phyloP scores from a whole-genome alignment of 352 stramenopile genomes.

The Phytophthora pluvialis region DNA sequence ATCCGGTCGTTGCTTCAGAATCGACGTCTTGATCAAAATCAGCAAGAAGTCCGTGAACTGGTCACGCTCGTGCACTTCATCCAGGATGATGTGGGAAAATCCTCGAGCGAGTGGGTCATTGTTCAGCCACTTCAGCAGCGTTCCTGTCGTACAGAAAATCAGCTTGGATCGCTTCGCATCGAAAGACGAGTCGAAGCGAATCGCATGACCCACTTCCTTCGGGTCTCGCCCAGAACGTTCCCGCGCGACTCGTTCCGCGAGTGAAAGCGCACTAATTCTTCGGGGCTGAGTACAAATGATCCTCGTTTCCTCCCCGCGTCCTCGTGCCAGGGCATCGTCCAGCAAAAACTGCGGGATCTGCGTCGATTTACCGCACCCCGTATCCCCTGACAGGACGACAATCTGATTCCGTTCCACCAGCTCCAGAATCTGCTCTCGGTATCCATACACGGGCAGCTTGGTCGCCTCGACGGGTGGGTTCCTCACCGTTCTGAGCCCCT shows the following conservation, averaged over 20 bases:
- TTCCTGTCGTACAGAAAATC: slow-evolving; percentile 98
- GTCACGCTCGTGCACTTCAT: slow-evolving; percentile 97
- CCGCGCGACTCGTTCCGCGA: slow-evolving; percentile 87
- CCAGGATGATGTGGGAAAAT: slow-evolving; percentile 95
- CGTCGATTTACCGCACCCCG: slow-evolving; percentile 94
- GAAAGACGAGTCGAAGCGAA: slow-evolving; percentile 90
- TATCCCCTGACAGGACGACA: slow-evolving; percentile 94
- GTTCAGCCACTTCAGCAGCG: slow-evolving; percentile 86
- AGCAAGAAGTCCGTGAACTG: slow-evolving; percentile 96
- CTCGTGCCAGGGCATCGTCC: slow-evolving; percentile 77
- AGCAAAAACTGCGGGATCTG: slow-evolving; percentile 95
- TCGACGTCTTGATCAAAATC: slow-evolving; percentile 91
- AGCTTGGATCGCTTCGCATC: slow-evolving; percentile 88
- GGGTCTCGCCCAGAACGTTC: slow-evolving; percentile 69
- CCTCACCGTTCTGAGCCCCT: slow-evolving; percentile 20
- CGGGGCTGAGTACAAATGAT: slow-evolving; percentile 95
- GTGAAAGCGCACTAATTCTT: slow-evolving; percentile 90
- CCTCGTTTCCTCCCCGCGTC: slow-evolving; percentile 59
- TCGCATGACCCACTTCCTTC: slow-evolving; percentile 91
- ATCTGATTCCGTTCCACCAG: slow-evolving; percentile 83
- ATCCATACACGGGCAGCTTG: slow-evolving; percentile 65
- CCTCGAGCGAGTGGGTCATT: slow-evolving; percentile 75
- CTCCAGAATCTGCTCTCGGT: slow-evolving; percentile 71
- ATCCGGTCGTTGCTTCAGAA: slow-evolving; percentile 82
- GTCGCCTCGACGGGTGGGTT: slow-evolving; percentile 24